Conservation (phyloP, 805 yeast species). For the Candida ulmi region DNA sequence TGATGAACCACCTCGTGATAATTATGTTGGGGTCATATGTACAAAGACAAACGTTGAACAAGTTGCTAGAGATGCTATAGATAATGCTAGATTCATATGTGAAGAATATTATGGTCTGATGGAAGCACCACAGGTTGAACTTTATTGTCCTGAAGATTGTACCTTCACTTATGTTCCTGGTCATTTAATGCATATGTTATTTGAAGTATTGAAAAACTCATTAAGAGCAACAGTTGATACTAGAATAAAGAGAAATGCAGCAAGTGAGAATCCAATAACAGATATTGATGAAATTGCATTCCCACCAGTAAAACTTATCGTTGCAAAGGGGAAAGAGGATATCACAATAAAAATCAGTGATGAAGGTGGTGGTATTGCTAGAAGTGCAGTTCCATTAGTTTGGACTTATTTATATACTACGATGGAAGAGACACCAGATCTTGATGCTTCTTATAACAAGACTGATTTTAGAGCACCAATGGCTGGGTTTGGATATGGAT, state of each 20-base stretch:
- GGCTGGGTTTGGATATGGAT: conserved; percentile 93
- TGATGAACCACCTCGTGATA: conserved; percentile 54
- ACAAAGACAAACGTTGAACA: conserved; percentile 79
- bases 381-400: conserved; percentile 75
- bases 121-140: conserved; percentile 79
- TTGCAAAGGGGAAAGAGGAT: conserved; percentile 85
- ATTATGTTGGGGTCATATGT: conserved; percentile 87
- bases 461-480: conserved; percentile 79
- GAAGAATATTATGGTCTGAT: conserved; percentile 85
- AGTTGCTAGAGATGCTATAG: conserved; percentile 82
- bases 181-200: conserved; percentile 84
- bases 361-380: conserved; percentile 91
- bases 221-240: conserved; percentile 85
- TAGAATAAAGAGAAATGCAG: conserved; percentile 52
- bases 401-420: conserved; percentile 93
- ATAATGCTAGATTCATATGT: conserved; percentile 84
- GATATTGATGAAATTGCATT: conserved; percentile 59
- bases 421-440: conserved; percentile 63
- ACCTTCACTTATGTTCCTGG: conserved; percentile 91
- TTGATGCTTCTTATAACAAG: conserved; percentile 36
- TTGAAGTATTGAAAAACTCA: conserved; percentile 83
- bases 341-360: conserved; percentile 87
- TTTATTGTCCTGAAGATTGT: conserved; percentile 61
- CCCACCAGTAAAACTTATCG: conserved; percentile 83
- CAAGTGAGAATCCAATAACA: conserved; percentile 23